Percentiles rank a stretch among this genome's conserved stretches.
Evolutionary conservation across 805 yeast genomes (phyloP).

Genomic region (Wickerhamiella spandovensis): DNA sequence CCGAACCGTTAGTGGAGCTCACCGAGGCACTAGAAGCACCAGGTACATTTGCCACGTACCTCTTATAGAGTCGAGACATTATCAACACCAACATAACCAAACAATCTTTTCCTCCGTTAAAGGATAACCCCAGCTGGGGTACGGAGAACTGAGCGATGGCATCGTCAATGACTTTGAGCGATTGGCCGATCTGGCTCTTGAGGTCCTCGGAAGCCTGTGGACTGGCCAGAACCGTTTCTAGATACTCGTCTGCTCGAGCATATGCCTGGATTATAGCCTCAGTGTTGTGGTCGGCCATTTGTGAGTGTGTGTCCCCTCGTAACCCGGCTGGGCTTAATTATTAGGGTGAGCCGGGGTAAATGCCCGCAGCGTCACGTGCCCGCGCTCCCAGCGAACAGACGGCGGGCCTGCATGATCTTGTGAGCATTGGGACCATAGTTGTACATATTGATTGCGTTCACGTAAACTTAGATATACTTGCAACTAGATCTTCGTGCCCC

Average conservation of each 20-base stretch:
- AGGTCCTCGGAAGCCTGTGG: background rate
- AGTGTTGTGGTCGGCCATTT: background rate
- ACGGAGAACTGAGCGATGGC: constrained; percentile 15
- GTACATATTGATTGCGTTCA: no score
- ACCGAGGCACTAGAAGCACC: background rate
- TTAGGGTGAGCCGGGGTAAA: background rate
- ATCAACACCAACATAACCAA: constrained; percentile 71
- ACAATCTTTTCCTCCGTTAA: constrained; percentile 96
- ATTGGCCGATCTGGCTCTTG: constrained; percentile 16
- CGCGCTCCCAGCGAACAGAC: no score
- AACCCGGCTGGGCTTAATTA: no score
- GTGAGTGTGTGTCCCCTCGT: no score
- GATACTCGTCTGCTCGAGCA: background rate
- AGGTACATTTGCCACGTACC: constrained; percentile 3
- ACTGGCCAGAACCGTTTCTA: background rate
- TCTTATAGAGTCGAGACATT: constrained; percentile 36
- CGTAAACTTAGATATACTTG: no score
- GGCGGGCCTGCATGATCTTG: no score
- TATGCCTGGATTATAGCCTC: background rate
- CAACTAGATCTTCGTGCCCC: no score
- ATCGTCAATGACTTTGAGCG: constrained; percentile 19
- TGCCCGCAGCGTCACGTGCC: no score
- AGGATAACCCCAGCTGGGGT: constrained; percentile 48
- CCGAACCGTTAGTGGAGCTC: background rate
- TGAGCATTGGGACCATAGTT: no score